Conservation (phyloP, 768 basidiomycete genomes). For the Hirschioporus abietinus region DNA sequence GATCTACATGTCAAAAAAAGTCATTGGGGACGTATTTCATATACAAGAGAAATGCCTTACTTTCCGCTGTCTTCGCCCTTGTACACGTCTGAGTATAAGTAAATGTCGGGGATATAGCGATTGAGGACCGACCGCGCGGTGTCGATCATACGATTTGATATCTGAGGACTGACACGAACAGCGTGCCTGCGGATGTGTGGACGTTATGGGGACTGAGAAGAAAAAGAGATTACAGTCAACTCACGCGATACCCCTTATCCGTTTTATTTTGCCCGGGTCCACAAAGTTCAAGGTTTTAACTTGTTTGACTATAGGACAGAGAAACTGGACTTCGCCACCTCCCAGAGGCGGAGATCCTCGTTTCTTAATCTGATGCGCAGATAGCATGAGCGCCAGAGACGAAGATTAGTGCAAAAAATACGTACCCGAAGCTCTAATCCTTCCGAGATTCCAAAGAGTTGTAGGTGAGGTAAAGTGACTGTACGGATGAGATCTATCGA, state of each 20-base stretch:
- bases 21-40: neutral
- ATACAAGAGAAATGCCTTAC: constrained; percentile 41
- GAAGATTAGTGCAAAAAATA: constrained; percentile 3
- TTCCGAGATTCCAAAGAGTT: constrained; percentile 85
- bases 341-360: constrained; percentile 89
- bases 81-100: constrained; percentile 97
- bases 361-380: constrained; percentile 74
- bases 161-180: constrained; percentile 93
- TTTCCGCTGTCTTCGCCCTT: constrained; percentile 97
- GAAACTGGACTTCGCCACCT: constrained; percentile 89
- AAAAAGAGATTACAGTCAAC: constrained; percentile 27
- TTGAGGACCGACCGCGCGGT: constrained; percentile 89
- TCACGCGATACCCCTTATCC: constrained; percentile 93
- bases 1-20: constrained; percentile 48
- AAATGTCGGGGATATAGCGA: constrained; percentile 96
- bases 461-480: constrained; percentile 85
- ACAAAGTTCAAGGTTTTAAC: constrained; percentile 91
- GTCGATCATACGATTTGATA: constrained; percentile 97
- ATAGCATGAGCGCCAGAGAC: neutral
- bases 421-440: constrained; percentile 83
- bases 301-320: constrained; percentile 89
- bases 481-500: constrained; percentile 90
- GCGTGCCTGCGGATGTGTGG: constrained; percentile 59
- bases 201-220: constrained; percentile 7
- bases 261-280: constrained; percentile 85